A percentile compares a stretch with the other conserved stretches of the same genome.
These are phyloP conservation scores for Tylopilus felleus DNA, from an alignment of 768 basidiomycete species.

Conservation along the genomic window DNA sequence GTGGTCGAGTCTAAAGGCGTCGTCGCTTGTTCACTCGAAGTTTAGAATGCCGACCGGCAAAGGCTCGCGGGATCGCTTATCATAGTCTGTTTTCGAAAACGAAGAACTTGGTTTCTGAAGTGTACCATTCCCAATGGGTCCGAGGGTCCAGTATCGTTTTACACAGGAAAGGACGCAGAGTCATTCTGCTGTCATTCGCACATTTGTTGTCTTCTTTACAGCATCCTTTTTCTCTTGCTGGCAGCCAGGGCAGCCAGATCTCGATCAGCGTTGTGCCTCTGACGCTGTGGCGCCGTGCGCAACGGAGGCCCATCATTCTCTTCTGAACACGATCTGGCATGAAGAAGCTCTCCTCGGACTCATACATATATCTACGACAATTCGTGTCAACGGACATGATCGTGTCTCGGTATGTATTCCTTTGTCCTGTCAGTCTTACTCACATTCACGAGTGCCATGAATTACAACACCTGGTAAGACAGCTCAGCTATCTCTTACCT, in stretches of 20 bases:
- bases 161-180: neutral
- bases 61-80: slow-evolving; percentile 34
- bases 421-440: neutral
- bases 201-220: slow-evolving; percentile 2
- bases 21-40: slow-evolving; percentile 26
- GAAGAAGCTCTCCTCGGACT: neutral
- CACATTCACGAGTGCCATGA: neutral
- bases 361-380: neutral
- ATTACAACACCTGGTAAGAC: neutral
- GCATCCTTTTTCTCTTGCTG: neutral
- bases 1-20: slow-evolving; percentile 22
- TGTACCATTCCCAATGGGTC: neutral
- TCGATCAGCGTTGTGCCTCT: slow-evolving; percentile 10
- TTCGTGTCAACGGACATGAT: neutral
- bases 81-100: neutral
- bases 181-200: neutral
- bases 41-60: slow-evolving; percentile 26
- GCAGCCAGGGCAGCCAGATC: slow-evolving; percentile 1
- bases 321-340: neutral
- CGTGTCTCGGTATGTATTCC: slow-evolving; percentile 1
- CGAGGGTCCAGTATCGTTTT: neutral
- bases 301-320: slow-evolving; percentile 1
- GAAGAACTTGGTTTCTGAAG: neutral
- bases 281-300: slow-evolving; percentile 12
- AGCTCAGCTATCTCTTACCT: neutral